phyloP scores from a whole-genome alignment of 2,329 filamentous ascomycete genomes.

The Monilinia polystroma region DNA sequence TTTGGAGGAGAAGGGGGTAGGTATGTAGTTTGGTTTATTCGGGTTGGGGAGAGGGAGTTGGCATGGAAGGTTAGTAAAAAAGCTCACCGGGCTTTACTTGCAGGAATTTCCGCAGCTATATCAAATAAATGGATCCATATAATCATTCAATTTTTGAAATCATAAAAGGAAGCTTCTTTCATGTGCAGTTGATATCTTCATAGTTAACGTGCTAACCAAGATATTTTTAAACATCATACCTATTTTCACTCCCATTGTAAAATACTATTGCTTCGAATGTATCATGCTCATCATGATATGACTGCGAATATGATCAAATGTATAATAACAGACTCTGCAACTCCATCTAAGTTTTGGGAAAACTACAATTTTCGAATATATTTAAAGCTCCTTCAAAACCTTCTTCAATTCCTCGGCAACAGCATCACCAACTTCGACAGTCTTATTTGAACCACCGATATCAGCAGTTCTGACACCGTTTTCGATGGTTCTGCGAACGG shows the following conservation, averaged over 20 bases:
- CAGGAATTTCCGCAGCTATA: neutral
- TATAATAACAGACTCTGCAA: neutral
- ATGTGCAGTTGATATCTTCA: neutral
- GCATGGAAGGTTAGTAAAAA: no score
- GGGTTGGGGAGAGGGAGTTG: no score
- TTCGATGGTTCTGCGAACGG: slow-evolving; percentile 78
- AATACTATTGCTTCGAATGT: neutral
- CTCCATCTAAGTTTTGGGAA: neutral
- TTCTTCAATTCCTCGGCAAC: slow-evolving; percentile 71
- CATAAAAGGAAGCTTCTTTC: neutral
- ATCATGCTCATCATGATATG: neutral
- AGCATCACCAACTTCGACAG: slow-evolving; percentile 78
- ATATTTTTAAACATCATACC: neutral
- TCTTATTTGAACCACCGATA: slow-evolving; percentile 74
- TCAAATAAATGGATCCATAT: neutral
- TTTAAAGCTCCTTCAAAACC: slow-evolving; percentile 49
- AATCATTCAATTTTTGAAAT: neutral
- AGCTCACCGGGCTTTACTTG: neutral
- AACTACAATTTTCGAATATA: neutral
- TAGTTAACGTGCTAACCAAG: slow-evolving; percentile 2
- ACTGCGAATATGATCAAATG: neutral
- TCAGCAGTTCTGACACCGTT: slow-evolving; percentile 76
- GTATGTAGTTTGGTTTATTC: no score
- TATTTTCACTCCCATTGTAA: neutral
- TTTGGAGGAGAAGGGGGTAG: no score